Evolutionary conservation across 2,329 filamentous ascomycete genomes (phyloP), one percentile per base, ranked within the genome.

Genomic region (Endothia cerciana): DNA sequence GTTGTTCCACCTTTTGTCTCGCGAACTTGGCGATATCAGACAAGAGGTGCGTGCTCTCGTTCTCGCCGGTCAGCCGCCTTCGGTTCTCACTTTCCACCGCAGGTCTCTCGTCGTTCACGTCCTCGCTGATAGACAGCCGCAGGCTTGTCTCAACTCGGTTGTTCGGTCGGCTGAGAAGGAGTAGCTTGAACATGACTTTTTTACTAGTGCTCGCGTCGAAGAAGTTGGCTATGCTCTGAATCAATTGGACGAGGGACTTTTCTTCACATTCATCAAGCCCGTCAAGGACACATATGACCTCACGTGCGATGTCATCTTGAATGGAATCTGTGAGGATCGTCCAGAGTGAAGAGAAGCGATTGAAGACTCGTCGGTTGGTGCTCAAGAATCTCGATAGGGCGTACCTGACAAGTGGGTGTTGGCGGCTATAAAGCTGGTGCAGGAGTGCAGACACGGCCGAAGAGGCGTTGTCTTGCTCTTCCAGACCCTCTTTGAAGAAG

Each of bases 331-430:
- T 55, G 8, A 55, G 49, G 13, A 55, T 55, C 13, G 49, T 13
- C 49, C 49, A 55, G 49, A 55, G 49, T 10, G 49, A 55, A 25
- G 49, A 55, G 49, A 55, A 55, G 13, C 49, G 49, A 15, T 55
- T 15, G 49, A 55, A 55, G 22, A 55, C 30, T 15, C 22, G 49
- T 15, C 30, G 22, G 13, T 25, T 25, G 13, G 30, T 55, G 49
- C 49, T 28, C 13, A 22, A 28, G 49, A 28, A 55, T 55, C 30
- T 55, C 49, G 49, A 7, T 22, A 55, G 13, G 22, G 30, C 49
- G 30, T 55, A 19, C 49, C 22, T 55, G 17, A 55, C 30, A 6
- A 55, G 49, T 4, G 13, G 17, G 7, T 33, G 49, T 33, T 55
- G 49, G 17, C 8, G 30, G 22, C 6, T 28, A 22, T 33, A 55